These are phyloP conservation scores for Xylaria sp. DNA, from an alignment of 2,329 filamentous ascomycete species.

Conservation along the genomic window DNA sequence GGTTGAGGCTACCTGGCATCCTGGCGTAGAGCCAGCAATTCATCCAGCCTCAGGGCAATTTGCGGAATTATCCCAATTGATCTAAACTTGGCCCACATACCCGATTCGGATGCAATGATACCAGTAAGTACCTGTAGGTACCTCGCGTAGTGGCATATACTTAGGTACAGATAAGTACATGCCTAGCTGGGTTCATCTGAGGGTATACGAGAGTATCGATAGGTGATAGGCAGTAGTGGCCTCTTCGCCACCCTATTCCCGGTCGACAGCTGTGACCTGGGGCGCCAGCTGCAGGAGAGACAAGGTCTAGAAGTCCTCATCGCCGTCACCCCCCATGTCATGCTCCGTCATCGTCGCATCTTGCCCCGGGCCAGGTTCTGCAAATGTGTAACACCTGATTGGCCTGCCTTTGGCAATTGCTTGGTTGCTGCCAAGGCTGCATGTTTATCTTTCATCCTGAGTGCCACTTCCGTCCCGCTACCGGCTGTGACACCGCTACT, in stretches of 20 bases:
- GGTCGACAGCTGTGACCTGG: neutral
- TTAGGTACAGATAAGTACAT: neutral
- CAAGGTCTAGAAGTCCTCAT: neutral
- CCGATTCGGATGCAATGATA: conserved; percentile 7
- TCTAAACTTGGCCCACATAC: conserved; percentile 20
- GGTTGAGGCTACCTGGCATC: conserved; percentile 38
- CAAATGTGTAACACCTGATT: conserved; percentile 34
- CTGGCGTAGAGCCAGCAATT: conserved; percentile 22
- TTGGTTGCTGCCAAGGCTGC: conserved; percentile 34
- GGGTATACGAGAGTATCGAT: too few relatives aligned
- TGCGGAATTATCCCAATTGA: conserved; percentile 37
- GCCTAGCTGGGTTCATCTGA: too few relatives aligned
- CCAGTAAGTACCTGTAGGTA: neutral
- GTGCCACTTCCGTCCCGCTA: conserved; percentile 19
- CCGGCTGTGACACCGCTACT: conserved; percentile 25
- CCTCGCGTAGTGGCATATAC: neutral
- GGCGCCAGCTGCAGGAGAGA: neutral
- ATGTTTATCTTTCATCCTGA: conserved; percentile 30
- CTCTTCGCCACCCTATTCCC: too few relatives aligned
- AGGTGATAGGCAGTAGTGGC: too few relatives aligned
- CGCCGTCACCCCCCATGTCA: conserved; percentile 6
- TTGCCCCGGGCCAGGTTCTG: conserved; percentile 14
- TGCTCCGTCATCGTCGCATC: conserved; percentile 21
- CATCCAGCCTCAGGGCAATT: conserved; percentile 32
- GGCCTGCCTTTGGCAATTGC: conserved; percentile 32